Evolutionary conservation across 768 basidiomycete genomes (phyloP), one percentile per base, ranked within the genome.

Genomic region (Pisolithus sp.): DNA sequence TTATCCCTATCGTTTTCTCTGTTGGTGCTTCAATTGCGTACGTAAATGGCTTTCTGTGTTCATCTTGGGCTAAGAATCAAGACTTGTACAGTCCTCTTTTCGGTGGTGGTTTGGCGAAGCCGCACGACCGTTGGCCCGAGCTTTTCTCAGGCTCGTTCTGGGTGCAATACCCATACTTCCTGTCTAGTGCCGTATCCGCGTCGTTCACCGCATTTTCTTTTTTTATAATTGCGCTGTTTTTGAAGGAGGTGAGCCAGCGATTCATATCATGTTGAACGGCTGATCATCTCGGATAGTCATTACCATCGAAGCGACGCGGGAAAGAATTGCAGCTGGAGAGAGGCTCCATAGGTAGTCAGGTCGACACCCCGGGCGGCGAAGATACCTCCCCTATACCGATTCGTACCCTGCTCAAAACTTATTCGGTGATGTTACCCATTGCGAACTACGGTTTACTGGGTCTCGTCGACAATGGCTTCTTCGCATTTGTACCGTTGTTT

Each of bases 81-180:
- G 2, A 53, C 18, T n/a, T 9, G 4, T 21, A 64, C 54, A 80
- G 81, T 24, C 80, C 82, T 8, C 63, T 84, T 18, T 77, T 82
- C 28, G 83, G 83, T 2, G 83, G 83, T 5, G 70, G 69, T 13
- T 70, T 85, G 39, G 71, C 74, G 48, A 74, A 71, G 54, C 83
- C 83, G 24, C 76, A 76, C 34, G 78, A 83, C 36, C 75, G 63
- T 23, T 83, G 78, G 62, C 81, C 81, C 0, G 17, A 53, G 4
- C 48, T 75, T 2, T 83, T 85, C 56, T 57, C 65, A 30, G 70
- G 68, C 36, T 57, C 55, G 46, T 73, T 73, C 53, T 72, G 72
- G 71, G 54, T 53, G 21, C 51, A 53, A 7, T 63, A 72, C 36
- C 71, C 72, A 0, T 72, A 73, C 48, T 71, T 72, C 50, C 62